Percentiles rank a stretch among this genome's conserved stretches.
phyloP scores from a whole-genome alignment of 2,329 filamentous ascomycete species.

The Fusarium fujikuroi region DNA sequence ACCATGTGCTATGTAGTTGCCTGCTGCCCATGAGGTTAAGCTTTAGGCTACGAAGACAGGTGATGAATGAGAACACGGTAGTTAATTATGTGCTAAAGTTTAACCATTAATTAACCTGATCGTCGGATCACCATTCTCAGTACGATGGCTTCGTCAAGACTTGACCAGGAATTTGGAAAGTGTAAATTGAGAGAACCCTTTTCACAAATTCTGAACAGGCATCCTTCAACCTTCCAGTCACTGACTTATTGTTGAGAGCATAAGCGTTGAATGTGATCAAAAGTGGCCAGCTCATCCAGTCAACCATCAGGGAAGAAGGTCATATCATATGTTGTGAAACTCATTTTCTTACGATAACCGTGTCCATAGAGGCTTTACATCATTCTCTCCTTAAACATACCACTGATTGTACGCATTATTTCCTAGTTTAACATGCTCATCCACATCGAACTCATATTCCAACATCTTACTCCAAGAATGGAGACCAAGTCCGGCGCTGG shows the following conservation, averaged over 20 bases:
- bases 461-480: fast-evolving
- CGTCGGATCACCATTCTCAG: not conserved
- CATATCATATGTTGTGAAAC: not conserved
- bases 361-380: not conserved
- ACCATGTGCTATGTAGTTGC: not conserved
- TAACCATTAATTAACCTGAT: not conserved
- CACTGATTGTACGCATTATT: not conserved
- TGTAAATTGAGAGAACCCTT: not conserved
- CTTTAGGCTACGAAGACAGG: not conserved
- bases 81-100: not conserved
- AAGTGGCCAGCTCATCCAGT: fast-evolving
- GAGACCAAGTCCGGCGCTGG: fast-evolving
- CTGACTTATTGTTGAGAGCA: not conserved
- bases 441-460: fast-evolving
- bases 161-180: not conserved
- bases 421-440: not conserved
- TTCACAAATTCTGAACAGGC: not conserved
- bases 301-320: fast-evolving
- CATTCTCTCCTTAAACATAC: not conserved
- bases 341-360: fast-evolving
- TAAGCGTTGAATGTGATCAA: fast-evolving
- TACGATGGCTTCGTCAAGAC: fast-evolving
- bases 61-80: not conserved
- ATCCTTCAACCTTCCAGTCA: not conserved
- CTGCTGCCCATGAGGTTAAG: not conserved